Evolutionary conservation across 1,284 basidiomycete species (phyloP), one percentile per base, ranked within the genome.

Genomic region (Cystobasidium pallidum): DNA sequence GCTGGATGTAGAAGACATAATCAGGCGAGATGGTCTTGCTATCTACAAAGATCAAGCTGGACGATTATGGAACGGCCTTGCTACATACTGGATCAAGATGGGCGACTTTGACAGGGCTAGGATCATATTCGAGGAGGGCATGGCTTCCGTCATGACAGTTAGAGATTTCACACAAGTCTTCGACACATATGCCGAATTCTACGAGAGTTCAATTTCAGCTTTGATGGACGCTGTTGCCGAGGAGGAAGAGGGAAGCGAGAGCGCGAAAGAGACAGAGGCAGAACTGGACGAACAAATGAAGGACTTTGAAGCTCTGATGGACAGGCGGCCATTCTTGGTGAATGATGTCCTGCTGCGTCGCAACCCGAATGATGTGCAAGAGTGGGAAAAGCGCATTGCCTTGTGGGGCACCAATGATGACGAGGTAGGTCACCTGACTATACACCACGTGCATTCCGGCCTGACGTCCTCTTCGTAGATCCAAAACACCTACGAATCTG

Each of bases 101-200:
- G 92, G 88, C 75, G 95, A 98, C 80, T 94, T 99, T 78, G 94
- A 94, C 68, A 87, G 78, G 47, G 80, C 76, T 89, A 70, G 93
- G 91, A 8, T 89, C 87, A 78, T 85, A 0, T 99, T 99, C 79
- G 96, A 99, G 81, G 83, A 87, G 32, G 95, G 94, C 10, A 86
- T 98, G 75, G 85, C 86, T 11, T 85, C 84, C 1, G 94, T 98
- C 19, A 84, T 99, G 78, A 98, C 96, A 0, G 90, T 98, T 75
- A 88, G 94, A 28, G 96, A 99, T 83, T 99, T 99, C 81, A 95
- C 93, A 1, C 94, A 97, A 80, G 94, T 99, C 75, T 99, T 99
- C 80, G 95, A 99, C 80, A 91, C 94, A 3, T 97, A 96, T 80
- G 89, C 91, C 32, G 94, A 98, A 79, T 97, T 97, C 79, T 89